phyloP scores from a whole-genome alignment of 345 rosid genomes.

The Salix caprea region DNA sequence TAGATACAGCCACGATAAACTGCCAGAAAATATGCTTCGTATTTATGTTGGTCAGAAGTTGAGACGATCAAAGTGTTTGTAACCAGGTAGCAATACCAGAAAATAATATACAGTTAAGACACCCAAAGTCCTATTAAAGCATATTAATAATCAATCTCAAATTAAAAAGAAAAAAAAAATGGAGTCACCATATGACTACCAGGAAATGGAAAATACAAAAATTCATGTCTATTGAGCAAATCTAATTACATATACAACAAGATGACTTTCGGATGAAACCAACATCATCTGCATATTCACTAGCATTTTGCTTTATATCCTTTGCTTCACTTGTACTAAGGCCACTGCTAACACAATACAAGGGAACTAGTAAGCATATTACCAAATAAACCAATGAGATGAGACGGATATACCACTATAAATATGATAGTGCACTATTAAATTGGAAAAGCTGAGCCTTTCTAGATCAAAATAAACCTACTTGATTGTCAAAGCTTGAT shows the following conservation, averaged over 20 bases:
- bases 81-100: neutral
- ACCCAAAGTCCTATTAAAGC: neutral
- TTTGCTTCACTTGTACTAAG: slow-evolving; percentile 3
- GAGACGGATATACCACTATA: too few relatives aligned
- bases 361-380: neutral
- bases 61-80: neutral
- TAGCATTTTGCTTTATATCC: slow-evolving; percentile 1
- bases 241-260: slow-evolving; percentile 19
- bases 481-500: neutral
- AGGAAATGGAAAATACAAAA: neutral
- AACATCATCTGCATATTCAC: slow-evolving; percentile 4
- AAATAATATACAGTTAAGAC: neutral
- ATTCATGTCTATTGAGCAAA: slow-evolving; percentile 21
- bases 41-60: neutral
- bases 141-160: neutral
- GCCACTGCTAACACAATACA: slow-evolving; percentile 15
- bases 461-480: neutral
- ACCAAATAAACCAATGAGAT: neutral
- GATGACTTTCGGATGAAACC: slow-evolving; percentile 13
- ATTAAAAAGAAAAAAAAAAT: neutral
- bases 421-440: neutral
- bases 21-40: neutral
- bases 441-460: neutral
- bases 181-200: slow-evolving; percentile 6
- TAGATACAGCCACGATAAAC: neutral